phyloP scores from a whole-genome alignment of 2,329 filamentous ascomycete genomes.

The Seiridium cupressi region DNA sequence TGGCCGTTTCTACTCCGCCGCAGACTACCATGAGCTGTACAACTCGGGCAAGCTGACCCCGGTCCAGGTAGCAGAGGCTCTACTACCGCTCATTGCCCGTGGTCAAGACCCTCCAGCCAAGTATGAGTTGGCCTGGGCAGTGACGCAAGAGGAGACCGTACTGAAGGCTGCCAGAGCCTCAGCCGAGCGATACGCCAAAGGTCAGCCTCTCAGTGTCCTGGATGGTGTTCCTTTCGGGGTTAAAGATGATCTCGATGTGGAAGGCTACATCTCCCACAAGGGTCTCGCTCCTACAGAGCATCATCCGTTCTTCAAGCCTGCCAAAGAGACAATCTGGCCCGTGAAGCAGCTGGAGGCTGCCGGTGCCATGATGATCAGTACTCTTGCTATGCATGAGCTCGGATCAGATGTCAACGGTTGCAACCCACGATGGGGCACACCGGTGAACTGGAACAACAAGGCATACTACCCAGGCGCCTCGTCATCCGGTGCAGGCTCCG shows the following conservation, averaged over 20 bases:
- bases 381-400: constrained; percentile 78
- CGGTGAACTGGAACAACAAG: constrained; percentile 74
- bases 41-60: constrained; percentile 69
- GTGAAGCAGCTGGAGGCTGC: constrained; percentile 69
- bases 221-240: constrained; percentile 82
- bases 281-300: constrained; percentile 63
- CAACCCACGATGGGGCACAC: constrained; percentile 72
- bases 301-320: constrained; percentile 47
- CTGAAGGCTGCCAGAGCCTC: constrained; percentile 70
- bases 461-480: constrained; percentile 80
- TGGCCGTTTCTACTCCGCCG: constrained; percentile 64
- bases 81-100: constrained; percentile 69
- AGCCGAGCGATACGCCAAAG: constrained; percentile 67
- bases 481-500: constrained; percentile 73
- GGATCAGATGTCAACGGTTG: constrained; percentile 83
- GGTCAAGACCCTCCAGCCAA: constrained; percentile 51
- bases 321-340: constrained; percentile 64
- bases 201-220: constrained; percentile 64
- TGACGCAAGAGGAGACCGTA: constrained; percentile 60
- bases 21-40: constrained; percentile 78
- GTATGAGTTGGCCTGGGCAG: constrained; percentile 73
- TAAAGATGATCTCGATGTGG: constrained; percentile 76
- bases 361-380: constrained; percentile 73
- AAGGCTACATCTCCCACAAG: constrained; percentile 66
- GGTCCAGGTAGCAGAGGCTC: constrained; percentile 64